Percentiles rank a stretch among this genome's conserved stretches.
These are phyloP conservation scores for Neofusicoccum sp. DNA, from an alignment of 2,329 filamentous ascomycete species.

Conservation along the genomic window DNA sequence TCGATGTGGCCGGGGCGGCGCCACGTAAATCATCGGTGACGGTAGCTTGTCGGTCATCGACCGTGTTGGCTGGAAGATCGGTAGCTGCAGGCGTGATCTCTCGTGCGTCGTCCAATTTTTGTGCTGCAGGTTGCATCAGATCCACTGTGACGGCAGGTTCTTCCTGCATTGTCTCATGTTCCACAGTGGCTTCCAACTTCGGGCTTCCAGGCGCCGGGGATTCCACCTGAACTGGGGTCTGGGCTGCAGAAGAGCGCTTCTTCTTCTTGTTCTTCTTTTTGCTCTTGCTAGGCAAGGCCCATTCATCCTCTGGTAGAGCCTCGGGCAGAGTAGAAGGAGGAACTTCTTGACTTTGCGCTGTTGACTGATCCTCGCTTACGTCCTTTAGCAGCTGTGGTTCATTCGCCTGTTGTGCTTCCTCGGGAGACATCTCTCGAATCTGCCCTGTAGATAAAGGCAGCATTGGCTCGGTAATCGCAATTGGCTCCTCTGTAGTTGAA, in stretches of 20 bases:
- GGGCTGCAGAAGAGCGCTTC: conserved; percentile 23
- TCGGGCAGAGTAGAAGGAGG: neutral
- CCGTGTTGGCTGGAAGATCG: neutral
- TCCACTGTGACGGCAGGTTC: neutral
- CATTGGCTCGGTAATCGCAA: neutral
- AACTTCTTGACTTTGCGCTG: neutral
- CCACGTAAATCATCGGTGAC: conserved; percentile 5
- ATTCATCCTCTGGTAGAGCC: conserved; percentile 19
- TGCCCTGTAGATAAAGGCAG: neutral
- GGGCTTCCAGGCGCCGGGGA: neutral
- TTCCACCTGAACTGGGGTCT: conserved; percentile 6
- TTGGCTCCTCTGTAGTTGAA: neutral
- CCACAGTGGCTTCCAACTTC: neutral
- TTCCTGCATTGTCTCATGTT: neutral
- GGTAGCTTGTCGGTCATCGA: no score
- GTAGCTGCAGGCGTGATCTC: neutral
- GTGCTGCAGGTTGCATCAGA: neutral
- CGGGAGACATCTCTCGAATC: neutral
- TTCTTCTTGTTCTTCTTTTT: conserved; percentile 36
- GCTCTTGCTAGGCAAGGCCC: conserved; percentile 22
- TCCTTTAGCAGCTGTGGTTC: neutral
- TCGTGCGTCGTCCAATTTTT: neutral
- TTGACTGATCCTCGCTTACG: neutral
- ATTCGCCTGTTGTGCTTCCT: neutral
- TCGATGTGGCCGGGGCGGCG: neutral